Evolutionary conservation across 1,284 basidiomycete species (phyloP).

Genomic region (Ustilago shanxiensis): DNA sequence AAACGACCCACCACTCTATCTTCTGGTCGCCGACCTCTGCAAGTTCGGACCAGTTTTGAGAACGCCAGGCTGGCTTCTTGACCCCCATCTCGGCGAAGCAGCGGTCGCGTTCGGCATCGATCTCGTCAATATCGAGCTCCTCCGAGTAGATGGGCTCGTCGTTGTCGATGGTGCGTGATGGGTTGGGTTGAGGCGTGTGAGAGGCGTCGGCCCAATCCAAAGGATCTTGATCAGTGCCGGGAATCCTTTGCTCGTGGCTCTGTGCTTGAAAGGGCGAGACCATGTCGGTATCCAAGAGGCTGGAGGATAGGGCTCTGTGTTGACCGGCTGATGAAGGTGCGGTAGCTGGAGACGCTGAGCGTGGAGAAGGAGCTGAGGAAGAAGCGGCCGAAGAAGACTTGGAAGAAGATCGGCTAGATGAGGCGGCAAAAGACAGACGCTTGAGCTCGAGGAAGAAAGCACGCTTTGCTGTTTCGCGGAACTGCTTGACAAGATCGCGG

Average conservation of each 20-base stretch:
- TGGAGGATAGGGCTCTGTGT: slow-evolving; percentile 1
- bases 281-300: slow-evolving; percentile 40
- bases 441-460: slow-evolving; percentile 56
- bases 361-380: slow-evolving; percentile 21
- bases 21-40: slow-evolving; percentile 47
- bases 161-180: slow-evolving; percentile 23
- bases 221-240: slow-evolving; percentile 47
- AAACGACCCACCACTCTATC: slow-evolving; percentile 51
- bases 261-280: slow-evolving; percentile 33
- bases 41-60: slow-evolving; percentile 43
- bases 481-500: slow-evolving; percentile 49
- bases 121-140: slow-evolving; percentile 51
- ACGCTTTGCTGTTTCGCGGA: slow-evolving; percentile 44
- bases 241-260: slow-evolving; percentile 26
- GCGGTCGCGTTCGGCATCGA: slow-evolving; percentile 46
- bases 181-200: slow-evolving; percentile 24
- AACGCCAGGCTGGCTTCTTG: slow-evolving; percentile 41
- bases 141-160: slow-evolving; percentile 53
- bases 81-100: slow-evolving; percentile 55
- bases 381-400: slow-evolving; percentile 21
- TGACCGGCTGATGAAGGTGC: not conserved
- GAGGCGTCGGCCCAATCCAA: slow-evolving; percentile 49
- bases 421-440: slow-evolving; percentile 31
- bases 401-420: slow-evolving; percentile 18
- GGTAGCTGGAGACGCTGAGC: slow-evolving; percentile 19